phyloP scores from a whole-genome alignment of 768 basidiomycete genomes.

The Kwoniella dendrophila region DNA sequence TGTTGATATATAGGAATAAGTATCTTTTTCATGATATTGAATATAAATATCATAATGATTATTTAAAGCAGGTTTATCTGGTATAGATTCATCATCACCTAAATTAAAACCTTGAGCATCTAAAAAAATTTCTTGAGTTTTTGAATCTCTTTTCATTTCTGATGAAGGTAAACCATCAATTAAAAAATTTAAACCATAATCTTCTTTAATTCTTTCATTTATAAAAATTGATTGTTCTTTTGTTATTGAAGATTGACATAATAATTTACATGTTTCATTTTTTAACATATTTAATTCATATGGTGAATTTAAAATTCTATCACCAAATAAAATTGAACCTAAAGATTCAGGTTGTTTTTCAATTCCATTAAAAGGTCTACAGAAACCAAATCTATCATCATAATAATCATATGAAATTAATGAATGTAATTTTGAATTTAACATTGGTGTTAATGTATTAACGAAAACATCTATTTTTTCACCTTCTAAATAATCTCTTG shows the following conservation, averaged over 20 bases:
- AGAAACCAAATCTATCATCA: constrained; percentile 79
- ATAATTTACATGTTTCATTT: constrained; percentile 69
- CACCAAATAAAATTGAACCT: constrained; percentile 94
- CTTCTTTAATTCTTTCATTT: constrained; percentile 85
- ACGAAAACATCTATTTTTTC: constrained; percentile 67
- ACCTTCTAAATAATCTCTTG: constrained; percentile 72
- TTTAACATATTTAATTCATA: constrained; percentile 87
- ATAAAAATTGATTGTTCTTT: constrained; percentile 81
- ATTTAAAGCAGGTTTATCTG: constrained; percentile 71
- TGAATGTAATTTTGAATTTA: constrained; percentile 57
- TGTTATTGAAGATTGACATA: constrained; percentile 69
- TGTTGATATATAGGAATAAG: constrained; percentile 30
- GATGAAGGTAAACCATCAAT: constrained; percentile 91
- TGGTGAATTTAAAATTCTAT: constrained; percentile 87
- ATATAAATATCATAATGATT: constrained; percentile 72
- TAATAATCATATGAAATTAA: constrained; percentile 81
- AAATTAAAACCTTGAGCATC: constrained; percentile 86
- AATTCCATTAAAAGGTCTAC: constrained; percentile 71
- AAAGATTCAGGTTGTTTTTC: constrained; percentile 70
- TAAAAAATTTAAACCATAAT: constrained; percentile 92
- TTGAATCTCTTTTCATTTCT: constrained; percentile 81
- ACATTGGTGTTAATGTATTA: constrained; percentile 86
- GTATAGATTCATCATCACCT: constrained; percentile 63
- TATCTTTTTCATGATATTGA: constrained; percentile 78
- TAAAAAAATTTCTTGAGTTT: constrained; percentile 81